Evolutionary conservation across 805 yeast species (phyloP), one percentile per base, ranked within the genome.

Genomic region (Lipomyces spencermartinsiae): DNA sequence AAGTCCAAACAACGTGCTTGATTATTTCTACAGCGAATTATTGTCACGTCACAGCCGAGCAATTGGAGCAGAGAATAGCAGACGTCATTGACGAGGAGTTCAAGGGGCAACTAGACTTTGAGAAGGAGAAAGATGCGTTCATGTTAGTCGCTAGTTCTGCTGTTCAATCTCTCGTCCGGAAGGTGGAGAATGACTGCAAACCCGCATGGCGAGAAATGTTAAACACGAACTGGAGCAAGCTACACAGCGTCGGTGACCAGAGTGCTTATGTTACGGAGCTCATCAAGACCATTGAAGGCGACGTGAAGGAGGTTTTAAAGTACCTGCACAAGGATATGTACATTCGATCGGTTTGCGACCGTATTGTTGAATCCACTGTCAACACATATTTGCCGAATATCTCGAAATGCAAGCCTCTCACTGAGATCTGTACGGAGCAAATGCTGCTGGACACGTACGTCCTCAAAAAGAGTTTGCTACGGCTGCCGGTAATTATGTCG

Each of bases 11-110:
- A 67, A 82, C 91, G 1, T 88, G 95, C 35, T 80, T 92, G 75
- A 84, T 93, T 9, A 79, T 94, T 46, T 92, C 92, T 73, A 94
- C 99, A 0, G 92, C 97, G 0, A 97, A 94, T 76, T 95, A 93
- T 77, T 89, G 97, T 67, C 85, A 91, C 19, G 82, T 86, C 10
- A 95, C 97, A 2, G 86, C 89, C 1, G 84, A 83, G 12, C 98
- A 95, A 76, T 79, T 95, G 58, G 92, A 88, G 73, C 90, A 89
- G 33, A 86, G 86, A 73, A 78, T 87, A 16, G 81, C 81, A 58
- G 73, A 83, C 77, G 78, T 84, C 43, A 61, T 65, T 39, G 76
- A 80, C 78, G 73, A 82, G 77, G 71, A 81, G 12, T 80, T 78
- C 25, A 81, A 80, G 66, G 75, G 87, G n/a, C 76, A 80, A 16